Conservation (phyloP, 2,329 filamentous ascomycete genomes). For the Colletotrichum liriopes region DNA sequence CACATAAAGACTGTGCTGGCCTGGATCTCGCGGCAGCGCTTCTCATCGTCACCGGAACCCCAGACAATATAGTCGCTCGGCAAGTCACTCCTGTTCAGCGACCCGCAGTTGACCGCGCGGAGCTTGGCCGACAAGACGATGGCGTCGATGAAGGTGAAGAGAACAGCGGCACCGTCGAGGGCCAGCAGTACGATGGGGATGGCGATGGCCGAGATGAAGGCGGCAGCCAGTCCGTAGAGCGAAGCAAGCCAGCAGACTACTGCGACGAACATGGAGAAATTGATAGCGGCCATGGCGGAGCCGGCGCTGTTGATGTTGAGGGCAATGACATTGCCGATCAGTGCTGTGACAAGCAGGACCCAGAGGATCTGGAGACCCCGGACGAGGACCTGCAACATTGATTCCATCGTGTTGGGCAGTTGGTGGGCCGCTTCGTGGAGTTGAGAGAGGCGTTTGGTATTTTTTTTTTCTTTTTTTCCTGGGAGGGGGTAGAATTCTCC, state of each 20-base stretch:
- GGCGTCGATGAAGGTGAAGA: constrained; percentile 81
- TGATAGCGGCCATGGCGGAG: constrained; percentile 65
- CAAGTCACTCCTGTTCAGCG: constrained; percentile 49
- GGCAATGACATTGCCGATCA: constrained; percentile 73
- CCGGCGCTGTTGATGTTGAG: constrained; percentile 61
- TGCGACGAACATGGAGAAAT: constrained; percentile 80
- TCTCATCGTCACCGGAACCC: constrained; percentile 71
- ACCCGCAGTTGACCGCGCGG: constrained; percentile 76
- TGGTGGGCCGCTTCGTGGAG: background rate
- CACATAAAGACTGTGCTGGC: constrained; percentile 83
- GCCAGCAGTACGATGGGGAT: constrained; percentile 68
- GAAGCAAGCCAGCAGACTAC: constrained; percentile 76
- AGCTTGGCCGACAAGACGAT: constrained; percentile 81
- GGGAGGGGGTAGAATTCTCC: background rate
- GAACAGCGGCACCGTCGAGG: constrained; percentile 71
- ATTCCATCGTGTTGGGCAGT: constrained; percentile 51
- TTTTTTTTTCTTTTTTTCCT: no score
- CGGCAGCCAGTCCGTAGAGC: constrained; percentile 73
- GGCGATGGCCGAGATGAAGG: constrained; percentile 67
- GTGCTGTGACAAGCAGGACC: constrained; percentile 67
- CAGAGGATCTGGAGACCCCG: constrained; percentile 67
- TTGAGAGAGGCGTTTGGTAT: no score
- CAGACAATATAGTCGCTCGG: constrained; percentile 72
- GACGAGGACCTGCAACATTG: constrained; percentile 62
- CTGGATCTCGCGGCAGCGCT: constrained; percentile 83